Conservation (phyloP, 495 filamentous ascomycete species). For the Penicillium samsonianum region DNA sequence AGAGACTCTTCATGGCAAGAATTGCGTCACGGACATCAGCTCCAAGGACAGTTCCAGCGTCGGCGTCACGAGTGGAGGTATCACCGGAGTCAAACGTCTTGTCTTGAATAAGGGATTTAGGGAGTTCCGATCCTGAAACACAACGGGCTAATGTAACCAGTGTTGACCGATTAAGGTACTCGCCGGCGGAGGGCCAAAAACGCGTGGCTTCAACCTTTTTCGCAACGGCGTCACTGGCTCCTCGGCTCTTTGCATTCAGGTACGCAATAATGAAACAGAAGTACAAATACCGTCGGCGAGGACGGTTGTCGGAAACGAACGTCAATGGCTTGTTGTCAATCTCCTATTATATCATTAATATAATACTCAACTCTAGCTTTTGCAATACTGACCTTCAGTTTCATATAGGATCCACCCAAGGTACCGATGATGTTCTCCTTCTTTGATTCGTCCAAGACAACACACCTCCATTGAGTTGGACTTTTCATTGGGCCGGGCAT, state of each 20-base stretch:
- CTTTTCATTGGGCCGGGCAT: constrained; percentile 4
- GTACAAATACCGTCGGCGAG: constrained; percentile 22
- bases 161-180: constrained; percentile 19
- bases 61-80: not conserved
- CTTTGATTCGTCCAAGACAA: constrained; percentile 17
- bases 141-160: constrained; percentile 20
- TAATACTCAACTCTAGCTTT: not conserved
- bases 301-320: constrained; percentile 18
- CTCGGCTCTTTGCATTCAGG: constrained; percentile 13
- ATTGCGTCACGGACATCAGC: constrained; percentile 2
- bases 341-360: not conserved
- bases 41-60: constrained; percentile 1
- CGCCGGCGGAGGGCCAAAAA: constrained; percentile 22
- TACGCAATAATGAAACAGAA: constrained; percentile 24
- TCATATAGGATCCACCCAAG: not conserved
- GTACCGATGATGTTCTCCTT: constrained; percentile 1
- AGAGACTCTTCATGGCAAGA: not conserved
- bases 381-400: not conserved
- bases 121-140: constrained; percentile 22
- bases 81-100: constrained; percentile 70
- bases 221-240: constrained; percentile 2
- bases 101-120: constrained; percentile 77
- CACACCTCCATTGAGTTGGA: constrained; percentile 15
- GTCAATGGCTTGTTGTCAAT: constrained; percentile 15
- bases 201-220: constrained; percentile 12